Conservation (phyloP, 805 yeast genomes). For the Maudiozyma pseudohumilis region DNA sequence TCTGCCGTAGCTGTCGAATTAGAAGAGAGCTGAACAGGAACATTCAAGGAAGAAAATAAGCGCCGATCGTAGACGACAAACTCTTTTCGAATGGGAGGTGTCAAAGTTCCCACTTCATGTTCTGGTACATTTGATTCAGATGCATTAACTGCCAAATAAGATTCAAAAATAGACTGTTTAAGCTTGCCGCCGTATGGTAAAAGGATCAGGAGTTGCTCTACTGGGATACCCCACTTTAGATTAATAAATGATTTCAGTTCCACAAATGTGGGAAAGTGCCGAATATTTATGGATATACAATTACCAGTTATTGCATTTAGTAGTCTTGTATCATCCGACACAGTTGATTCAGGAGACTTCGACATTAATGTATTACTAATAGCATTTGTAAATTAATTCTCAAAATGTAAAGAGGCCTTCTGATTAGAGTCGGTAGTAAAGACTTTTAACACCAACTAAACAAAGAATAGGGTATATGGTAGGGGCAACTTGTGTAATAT, state of each 20-base stretch:
- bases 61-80: conserved; percentile 57
- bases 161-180: conserved; percentile 22
- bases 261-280: conserved; percentile 34
- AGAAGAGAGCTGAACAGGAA: conserved; percentile 8
- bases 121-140: background rate
- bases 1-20: background rate
- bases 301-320: conserved; percentile 39
- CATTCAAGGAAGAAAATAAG: conserved; percentile 34
- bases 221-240: conserved; percentile 34
- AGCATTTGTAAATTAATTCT: too few species aligned
- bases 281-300: conserved; percentile 28
- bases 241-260: conserved; percentile 35
- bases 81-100: conserved; percentile 23
- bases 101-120: background rate
- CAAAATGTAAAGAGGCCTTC: too few species aligned
- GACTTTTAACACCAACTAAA: too few species aligned
- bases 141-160: conserved; percentile 20
- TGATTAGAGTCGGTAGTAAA: too few species aligned
- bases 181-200: conserved; percentile 59
- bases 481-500: too few species aligned
- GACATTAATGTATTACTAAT: too few species aligned
- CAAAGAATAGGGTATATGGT: too few species aligned
- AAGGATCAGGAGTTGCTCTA: conserved; percentile 38
- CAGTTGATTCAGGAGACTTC: too few species aligned
- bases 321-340: conserved; percentile 8